These are phyloP conservation scores for Arachnomyces sp. DNA, from an alignment of 2,329 filamentous ascomycete species.

Conservation along the genomic window DNA sequence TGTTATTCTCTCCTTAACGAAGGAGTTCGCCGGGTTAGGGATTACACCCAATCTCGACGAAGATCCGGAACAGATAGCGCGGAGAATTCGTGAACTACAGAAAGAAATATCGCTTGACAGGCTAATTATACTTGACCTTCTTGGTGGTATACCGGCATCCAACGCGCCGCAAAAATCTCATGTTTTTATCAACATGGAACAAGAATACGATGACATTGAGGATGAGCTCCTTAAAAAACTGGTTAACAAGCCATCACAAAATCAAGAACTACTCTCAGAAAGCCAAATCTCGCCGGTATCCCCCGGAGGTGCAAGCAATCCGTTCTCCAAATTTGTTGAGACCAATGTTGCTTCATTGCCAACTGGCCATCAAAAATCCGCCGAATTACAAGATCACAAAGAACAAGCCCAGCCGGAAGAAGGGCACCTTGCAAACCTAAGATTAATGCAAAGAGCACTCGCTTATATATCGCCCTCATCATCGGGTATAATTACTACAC, in stretches of 20 bases:
- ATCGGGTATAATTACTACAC: slow-evolving; percentile 83
- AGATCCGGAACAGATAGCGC: slow-evolving; percentile 33
- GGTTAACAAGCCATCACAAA: slow-evolving; percentile 13
- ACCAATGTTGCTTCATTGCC: slow-evolving; percentile 19
- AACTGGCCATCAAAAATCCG: slow-evolving; percentile 10
- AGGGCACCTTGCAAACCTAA: slow-evolving; percentile 62
- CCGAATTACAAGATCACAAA: slow-evolving; percentile 5
- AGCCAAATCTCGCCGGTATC: background rate
- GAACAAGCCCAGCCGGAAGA: slow-evolving; percentile 21
- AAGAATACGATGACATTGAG: slow-evolving; percentile 69
- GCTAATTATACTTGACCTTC: slow-evolving; percentile 78
- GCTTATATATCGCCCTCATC: slow-evolving; percentile 73
- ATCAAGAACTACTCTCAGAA: slow-evolving; percentile 13
- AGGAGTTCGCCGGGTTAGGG: slow-evolving; percentile 64
- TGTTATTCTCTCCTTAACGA: slow-evolving; percentile 67
- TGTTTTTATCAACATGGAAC: slow-evolving; percentile 87
- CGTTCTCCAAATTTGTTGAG: slow-evolving; percentile 37
- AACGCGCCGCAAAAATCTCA: slow-evolving; percentile 56
- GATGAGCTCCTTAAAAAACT: slow-evolving; percentile 46
- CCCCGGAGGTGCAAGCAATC: slow-evolving; percentile 26
- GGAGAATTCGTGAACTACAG: slow-evolving; percentile 34
- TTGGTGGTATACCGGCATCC: slow-evolving; percentile 73
- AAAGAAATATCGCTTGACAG: slow-evolving; percentile 65
- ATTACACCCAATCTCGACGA: slow-evolving; percentile 37
- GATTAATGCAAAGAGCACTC: slow-evolving; percentile 62